Evolutionary conservation across 73 alveolate genomes (phyloP), one percentile per base, ranked within the genome.

Genomic region (Stentor coeruleus): DNA sequence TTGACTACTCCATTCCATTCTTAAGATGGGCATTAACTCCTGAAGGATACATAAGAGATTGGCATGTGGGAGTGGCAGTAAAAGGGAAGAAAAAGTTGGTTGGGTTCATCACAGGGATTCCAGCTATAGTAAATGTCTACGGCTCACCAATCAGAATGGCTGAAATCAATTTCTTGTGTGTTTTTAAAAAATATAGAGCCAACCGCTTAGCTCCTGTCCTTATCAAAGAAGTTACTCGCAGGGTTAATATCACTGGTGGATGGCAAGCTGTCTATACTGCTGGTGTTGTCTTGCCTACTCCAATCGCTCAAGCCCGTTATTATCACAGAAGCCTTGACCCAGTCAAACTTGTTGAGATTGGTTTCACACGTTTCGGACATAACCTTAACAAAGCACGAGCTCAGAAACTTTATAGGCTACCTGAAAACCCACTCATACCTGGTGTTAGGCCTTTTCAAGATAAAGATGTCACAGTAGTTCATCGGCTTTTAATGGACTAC

Each of bases 191-290:
- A 74, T 86, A 93, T 74, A 93, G 99, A 83, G 81, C 94, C 59
- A 91, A 88, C 74, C 89, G 99, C 82, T 86, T 96, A 38, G 98
- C 99, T 39, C 96, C 98, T 15, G 98, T 93, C 39, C 82, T 96
- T 66, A 96, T 96, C 66, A 91, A 93, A 86, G 99, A 96, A 87
- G 87, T 96, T 14, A 95, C 99, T 20, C 86, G 99, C 76, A 86
- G 99, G 86, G 95, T 93, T 37, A 92, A 95, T 86, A 74, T 93
- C 73, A 92, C 88, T 84, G 89, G 90, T 79, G 86, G 93, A 58
- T 95, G 99, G 98, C 96, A 96, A 88, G 99, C 99, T n/a, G 90
- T 84, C 74, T 96, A 96, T 92, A 95, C 98, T 37, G 94, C 99
- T 41, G 98, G 96, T 41, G 85, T 92, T 33, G 91, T 93, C 83